These are phyloP conservation scores for Elsinoe arachidis DNA, from an alignment of 2,329 filamentous ascomycete species.

Conservation along the genomic window DNA sequence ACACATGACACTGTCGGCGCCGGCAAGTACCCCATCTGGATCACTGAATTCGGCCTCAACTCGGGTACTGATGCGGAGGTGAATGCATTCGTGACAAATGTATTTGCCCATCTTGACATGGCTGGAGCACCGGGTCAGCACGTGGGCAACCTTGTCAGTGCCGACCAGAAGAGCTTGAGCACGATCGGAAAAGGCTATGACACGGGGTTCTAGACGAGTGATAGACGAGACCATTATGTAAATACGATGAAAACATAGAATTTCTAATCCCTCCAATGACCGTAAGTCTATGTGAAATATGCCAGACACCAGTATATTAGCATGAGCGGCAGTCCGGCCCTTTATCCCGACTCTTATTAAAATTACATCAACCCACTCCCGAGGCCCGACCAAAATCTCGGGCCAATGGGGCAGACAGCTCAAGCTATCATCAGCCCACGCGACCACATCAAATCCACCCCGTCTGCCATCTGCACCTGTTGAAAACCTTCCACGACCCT, in stretches of 20 bases:
- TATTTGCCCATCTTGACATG: constrained; percentile 40
- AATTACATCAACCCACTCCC: constrained; percentile 1
- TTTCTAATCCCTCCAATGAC: no score
- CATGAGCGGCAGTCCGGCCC: background rate
- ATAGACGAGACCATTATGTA: no score
- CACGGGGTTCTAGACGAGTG: background rate
- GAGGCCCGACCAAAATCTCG: background rate
- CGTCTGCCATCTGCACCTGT: background rate
- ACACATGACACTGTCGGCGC: constrained; percentile 27
- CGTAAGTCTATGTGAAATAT: no score
- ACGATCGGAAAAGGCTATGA: background rate
- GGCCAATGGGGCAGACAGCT: constrained; percentile 8
- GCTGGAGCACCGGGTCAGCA: constrained; percentile 16
- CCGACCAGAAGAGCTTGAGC: background rate
- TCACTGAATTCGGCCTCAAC: constrained; percentile 55
- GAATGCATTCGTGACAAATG: constrained; percentile 41
- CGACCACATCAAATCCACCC: background rate
- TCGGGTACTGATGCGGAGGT: constrained; percentile 36
- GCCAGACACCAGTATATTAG: no score
- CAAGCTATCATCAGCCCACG: background rate
- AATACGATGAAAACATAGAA: no score
- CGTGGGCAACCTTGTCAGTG: background rate
- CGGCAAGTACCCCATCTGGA: constrained; percentile 42
- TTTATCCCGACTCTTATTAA: background rate
- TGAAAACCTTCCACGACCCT: background rate